These are phyloP conservation scores for Penicillium palitans DNA, from an alignment of 2,329 filamentous ascomycete species.

Conservation along the genomic window DNA sequence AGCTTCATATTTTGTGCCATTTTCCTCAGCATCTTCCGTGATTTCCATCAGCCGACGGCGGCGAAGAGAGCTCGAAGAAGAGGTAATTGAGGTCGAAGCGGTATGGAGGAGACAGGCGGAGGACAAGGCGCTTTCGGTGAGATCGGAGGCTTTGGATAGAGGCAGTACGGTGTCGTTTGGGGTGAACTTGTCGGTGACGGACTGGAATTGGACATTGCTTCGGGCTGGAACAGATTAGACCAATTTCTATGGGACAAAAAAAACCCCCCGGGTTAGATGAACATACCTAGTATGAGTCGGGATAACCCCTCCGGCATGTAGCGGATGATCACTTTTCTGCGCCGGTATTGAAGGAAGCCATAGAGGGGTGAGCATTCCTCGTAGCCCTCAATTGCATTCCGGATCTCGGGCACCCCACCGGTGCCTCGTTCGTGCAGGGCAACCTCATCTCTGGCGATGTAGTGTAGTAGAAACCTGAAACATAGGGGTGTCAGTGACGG, in stretches of 20 bases:
- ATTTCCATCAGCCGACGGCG: conserved; percentile 83
- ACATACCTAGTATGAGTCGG: conserved; percentile 83
- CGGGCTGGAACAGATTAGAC: conserved; percentile 61
- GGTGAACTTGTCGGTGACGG: conserved; percentile 66
- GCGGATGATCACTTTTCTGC: conserved; percentile 87
- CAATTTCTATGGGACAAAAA: conserved; percentile 9
- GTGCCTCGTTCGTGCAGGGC: conserved; percentile 73
- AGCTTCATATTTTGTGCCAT: conserved; percentile 53
- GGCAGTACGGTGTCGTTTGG: conserved; percentile 85
- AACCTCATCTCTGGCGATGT: conserved; percentile 83
- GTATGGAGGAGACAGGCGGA: conserved; percentile 87
- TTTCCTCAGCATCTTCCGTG: conserved; percentile 87
- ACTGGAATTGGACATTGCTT: conserved; percentile 68
- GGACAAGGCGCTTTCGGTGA: conserved; percentile 85
- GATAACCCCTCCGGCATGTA: conserved; percentile 91
- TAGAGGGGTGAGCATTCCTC: conserved; percentile 86
- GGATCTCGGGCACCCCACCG: conserved; percentile 80
- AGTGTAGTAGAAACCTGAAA: conserved; percentile 88
- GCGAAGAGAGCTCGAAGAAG: conserved; percentile 76
- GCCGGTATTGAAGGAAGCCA: conserved; percentile 84
- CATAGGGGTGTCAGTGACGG: conserved; percentile 7
- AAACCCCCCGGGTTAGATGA: background rate
- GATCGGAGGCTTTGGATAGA: conserved; percentile 70
- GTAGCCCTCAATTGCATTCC: conserved; percentile 73
- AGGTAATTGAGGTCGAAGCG: conserved; percentile 80